phyloP scores from a whole-genome alignment of 192 early-diverging fungal species.

The Cetraspora pellucida region DNA sequence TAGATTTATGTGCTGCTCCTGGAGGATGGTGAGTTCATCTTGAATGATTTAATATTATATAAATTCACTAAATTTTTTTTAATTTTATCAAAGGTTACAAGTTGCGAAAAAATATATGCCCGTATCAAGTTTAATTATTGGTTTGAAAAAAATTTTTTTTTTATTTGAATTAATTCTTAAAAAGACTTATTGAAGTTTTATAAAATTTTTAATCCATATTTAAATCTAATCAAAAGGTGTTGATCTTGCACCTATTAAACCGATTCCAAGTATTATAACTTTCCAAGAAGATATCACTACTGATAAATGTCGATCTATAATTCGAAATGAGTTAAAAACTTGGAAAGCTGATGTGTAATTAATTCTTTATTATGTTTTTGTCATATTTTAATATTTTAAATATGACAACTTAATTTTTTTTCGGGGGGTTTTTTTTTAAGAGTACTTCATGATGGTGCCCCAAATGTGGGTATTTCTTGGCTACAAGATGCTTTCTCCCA shows the following conservation, averaged over 20 bases:
- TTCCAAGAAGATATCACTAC: conserved; percentile 97
- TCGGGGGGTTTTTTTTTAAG: conserved; percentile 46
- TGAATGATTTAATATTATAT: not conserved
- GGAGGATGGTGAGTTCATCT: conserved; percentile 79
- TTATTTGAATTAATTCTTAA: conserved; percentile 15
- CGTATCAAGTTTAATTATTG: conserved; percentile 88
- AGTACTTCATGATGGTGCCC: conserved; percentile 98
- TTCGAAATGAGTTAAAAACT: conserved; percentile 90
- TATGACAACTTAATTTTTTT: not conserved
- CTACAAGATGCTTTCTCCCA: conserved; percentile 96
- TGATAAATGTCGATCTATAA: conserved; percentile 82
- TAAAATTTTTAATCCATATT: conserved; percentile 1
- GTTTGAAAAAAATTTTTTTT: conserved; percentile 37
- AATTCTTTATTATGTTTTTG: not conserved
- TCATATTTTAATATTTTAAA: not conserved
- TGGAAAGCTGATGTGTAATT: conserved; percentile 97
- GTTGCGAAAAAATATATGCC: conserved; percentile 99
- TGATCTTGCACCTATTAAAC: conserved; percentile 95
- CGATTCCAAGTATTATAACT: conserved; percentile 93
- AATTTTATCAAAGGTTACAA: conserved; percentile 66
- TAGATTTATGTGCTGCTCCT: conserved; percentile 98
- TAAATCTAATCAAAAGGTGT: conserved; percentile 55
- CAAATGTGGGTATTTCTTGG: conserved; percentile 97
- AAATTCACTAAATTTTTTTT: not conserved
- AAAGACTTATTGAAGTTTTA: no score